Evolutionary conservation across 305 asterid genomes (phyloP).

Genomic region (Petunia hybrid): DNA sequence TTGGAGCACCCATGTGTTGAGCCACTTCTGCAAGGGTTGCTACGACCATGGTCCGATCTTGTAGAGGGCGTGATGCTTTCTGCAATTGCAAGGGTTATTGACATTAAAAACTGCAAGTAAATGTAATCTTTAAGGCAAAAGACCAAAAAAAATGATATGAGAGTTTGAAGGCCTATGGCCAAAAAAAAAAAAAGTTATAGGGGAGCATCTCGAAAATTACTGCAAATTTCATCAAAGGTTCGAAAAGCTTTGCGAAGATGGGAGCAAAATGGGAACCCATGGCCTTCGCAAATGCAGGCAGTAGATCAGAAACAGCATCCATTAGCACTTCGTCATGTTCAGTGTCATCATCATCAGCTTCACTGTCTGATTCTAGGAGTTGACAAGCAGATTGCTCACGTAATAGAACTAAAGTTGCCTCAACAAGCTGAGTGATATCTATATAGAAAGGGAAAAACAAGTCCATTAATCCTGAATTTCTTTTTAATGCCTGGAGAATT

Average conservation of each 20-base stretch:
- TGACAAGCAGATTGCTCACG: constrained; percentile 90
- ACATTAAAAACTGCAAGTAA: not conserved
- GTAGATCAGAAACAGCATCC: constrained; percentile 99
- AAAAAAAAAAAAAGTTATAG: not conserved
- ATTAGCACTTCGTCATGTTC: constrained; percentile 98
- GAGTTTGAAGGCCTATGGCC: not conserved
- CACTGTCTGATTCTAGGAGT: constrained; percentile 82
- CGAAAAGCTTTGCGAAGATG: constrained; percentile 74
- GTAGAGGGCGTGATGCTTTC: constrained; percentile 90
- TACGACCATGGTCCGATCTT: constrained; percentile 98
- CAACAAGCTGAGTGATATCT: constrained; percentile 81
- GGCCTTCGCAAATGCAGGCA: constrained; percentile 95
- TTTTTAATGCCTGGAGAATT: constrained; percentile 31
- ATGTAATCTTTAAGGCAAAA: not conserved
- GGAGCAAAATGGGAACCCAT: constrained; percentile 95
- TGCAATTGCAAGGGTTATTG: constrained; percentile 44
- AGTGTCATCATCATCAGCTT: constrained; percentile 81
- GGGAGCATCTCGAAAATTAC: constrained; percentile 49
- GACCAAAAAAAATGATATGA: not conserved
- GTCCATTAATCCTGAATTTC: constrained; percentile 32
- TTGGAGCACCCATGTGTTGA: constrained; percentile 98
- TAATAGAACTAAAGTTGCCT: constrained; percentile 78
- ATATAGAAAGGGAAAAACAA: constrained; percentile 26
- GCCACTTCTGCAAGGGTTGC: constrained; percentile 99
- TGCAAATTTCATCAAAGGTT: constrained; percentile 91